Base-by-base conservation (phyloP, 164 flowering plant species). In the Vitis cinerea region DNA sequence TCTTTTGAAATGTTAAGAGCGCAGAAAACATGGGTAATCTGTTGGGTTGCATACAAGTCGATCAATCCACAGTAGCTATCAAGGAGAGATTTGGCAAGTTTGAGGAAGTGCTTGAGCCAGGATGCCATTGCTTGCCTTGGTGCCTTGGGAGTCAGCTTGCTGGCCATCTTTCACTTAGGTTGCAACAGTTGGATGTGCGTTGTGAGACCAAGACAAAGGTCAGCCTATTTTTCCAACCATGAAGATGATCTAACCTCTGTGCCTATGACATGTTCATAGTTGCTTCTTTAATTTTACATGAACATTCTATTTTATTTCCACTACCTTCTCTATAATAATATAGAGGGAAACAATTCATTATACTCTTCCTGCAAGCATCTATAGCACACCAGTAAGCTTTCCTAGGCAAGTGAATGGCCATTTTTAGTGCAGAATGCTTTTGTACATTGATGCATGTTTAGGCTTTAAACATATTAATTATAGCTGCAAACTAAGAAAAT, bases 131-230 rank as follows among this genome's bases (percentile, higher is more conserved):
- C 63, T 59, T 90, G 8, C 95, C 95, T 37, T 90, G 95, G 92
- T 75, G 71, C 50, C 73, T 90, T 14, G 95, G 91, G 16, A 71
- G 80, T 47, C 88, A 76, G 71, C 10, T 90, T 30, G 87, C 87
- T 27, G 95, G 95, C 23, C 75, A 83, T 68, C 90, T 90, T 63
- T 68, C 95, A 8, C 78, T 90, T 51, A 78, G 92, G 65, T 19
- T 90, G 72, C 91, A 90, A 75, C 92, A 90, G 78, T 75, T 90
- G 74, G 95, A 90, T 73, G 91, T 90, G 30, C 77, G 81, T 6
- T 90, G 92, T 49, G 91, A 90, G 70, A 90, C 91, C 54, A 90
- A 90, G 77, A 90, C 91, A 16, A 90, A 87, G 91, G 92, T 90
- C 30, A 64, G 79, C 72, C 16, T 55, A 23, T 30, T 61, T 52